These are phyloP conservation scores for Ogataea nakhonphanomensis DNA, from an alignment of 805 yeast genomes.

Conservation along the genomic window DNA sequence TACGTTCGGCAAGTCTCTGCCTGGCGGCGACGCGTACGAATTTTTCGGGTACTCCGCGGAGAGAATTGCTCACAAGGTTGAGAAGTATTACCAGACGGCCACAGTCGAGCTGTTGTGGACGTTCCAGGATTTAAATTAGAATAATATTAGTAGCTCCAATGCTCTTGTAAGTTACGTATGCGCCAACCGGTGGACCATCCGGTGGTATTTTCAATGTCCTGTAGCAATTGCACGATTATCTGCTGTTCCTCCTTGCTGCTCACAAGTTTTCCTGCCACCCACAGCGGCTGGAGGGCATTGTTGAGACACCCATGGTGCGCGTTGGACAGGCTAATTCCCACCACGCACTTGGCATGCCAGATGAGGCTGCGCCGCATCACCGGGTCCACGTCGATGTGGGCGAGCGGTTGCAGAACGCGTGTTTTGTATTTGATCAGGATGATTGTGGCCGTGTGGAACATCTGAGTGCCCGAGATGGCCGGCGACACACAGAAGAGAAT, in stretches of 20 bases:
- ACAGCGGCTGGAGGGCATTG: slow-evolving; percentile 28
- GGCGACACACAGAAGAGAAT: slow-evolving; percentile 38
- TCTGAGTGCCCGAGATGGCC: slow-evolving; percentile 39
- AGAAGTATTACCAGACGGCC: slow-evolving; percentile 21
- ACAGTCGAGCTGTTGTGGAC: slow-evolving; percentile 24
- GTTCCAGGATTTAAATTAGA: slow-evolving; percentile 31
- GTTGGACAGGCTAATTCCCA: slow-evolving; percentile 34
- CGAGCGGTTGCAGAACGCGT: slow-evolving; percentile 19
- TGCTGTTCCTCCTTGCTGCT: slow-evolving; percentile 26
- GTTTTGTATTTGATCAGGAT: slow-evolving; percentile 39
- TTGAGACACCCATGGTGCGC: slow-evolving; percentile 26
- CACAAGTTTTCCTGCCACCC: slow-evolving; percentile 27
- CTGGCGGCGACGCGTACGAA: slow-evolving; percentile 76
- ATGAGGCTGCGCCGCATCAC: slow-evolving; percentile 17
- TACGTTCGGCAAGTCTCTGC: slow-evolving; percentile 96
- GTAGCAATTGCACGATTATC: slow-evolving; percentile 20
- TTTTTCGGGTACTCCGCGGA: slow-evolving; percentile 86
- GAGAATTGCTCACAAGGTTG: slow-evolving; percentile 62
- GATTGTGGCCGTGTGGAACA: slow-evolving; percentile 40
- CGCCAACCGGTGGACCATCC: slow-evolving; percentile 26
- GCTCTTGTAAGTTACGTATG: slow-evolving; percentile 20
- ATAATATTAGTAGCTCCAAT: slow-evolving; percentile 15
- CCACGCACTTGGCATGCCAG: slow-evolving; percentile 38
- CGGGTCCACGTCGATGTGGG: slow-evolving; percentile 10
- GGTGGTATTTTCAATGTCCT: slow-evolving; percentile 22